Evolutionary conservation across 352 stramenopile genomes (phyloP), one percentile per base, ranked within the genome.

Genomic region (Pythium monospermum): DNA sequence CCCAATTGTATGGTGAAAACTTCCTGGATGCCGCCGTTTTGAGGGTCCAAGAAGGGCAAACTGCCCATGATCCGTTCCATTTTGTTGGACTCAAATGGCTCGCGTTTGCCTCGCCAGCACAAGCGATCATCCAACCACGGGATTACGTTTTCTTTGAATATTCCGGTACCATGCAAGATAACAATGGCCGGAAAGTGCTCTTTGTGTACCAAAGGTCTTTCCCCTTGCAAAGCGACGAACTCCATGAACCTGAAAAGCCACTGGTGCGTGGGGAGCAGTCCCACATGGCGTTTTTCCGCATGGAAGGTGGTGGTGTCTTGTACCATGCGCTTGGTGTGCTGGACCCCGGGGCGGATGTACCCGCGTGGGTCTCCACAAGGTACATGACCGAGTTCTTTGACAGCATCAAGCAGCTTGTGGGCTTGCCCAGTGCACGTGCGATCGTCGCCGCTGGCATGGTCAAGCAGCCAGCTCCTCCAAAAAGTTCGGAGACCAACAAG

Each of bases 31-130:
- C 15, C 37, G 48, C 47, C 6, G 30, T 67, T 7, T 33, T 67
- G 22, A 47, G 44, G 0, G 21, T 52, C 1, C 21, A 54, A 12
- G 59, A 67, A 52, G 47, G 37, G n/a, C 25, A 42, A 7, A 59
- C 53, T 12, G 38, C 22, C 12, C 25, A 5, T 0, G 59, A 67
- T 39, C 59, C 53, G 25, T 67, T 67, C 44, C 53, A 67, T 23
- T 67, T 63, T 22, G 43, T 62, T 15, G 59, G 59, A 1, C 53
- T 67, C 47, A 67, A 67, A 49, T 67, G 59, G 59, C 31, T 67
- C 1, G 52, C 53, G 16, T 59, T 66, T 32, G 28, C 52, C 8
- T 58, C 65, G 6, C 57, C 60, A 16, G 50, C 57, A 4, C 47
- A 38, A 13, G 41, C 18, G 6, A 65, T 69, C 21, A 21, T 61